Percentiles rank a stretch among this genome's conserved stretches.
Evolutionary conservation across 2,329 filamentous ascomycete species (phyloP).

Genomic region (Sphaerostilbella broomeana): DNA sequence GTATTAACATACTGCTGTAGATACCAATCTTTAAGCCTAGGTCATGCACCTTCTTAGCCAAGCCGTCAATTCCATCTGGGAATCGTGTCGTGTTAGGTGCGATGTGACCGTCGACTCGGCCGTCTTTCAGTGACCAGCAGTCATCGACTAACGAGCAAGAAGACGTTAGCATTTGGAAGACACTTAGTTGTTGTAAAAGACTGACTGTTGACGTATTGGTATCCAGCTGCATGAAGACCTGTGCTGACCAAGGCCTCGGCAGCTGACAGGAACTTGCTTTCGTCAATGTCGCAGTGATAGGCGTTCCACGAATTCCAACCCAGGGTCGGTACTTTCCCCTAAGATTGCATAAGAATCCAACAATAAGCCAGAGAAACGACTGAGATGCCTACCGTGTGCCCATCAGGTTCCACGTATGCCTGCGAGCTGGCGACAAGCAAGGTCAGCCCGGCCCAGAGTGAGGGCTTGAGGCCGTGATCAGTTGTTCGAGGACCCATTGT

Average conservation of each 20-base stretch:
- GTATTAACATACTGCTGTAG: slow-evolving; percentile 45
- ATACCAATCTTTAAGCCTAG: slow-evolving; percentile 57
- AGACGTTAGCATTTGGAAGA: not conserved
- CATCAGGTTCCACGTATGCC: slow-evolving; percentile 10
- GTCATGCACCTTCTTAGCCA: slow-evolving; percentile 47
- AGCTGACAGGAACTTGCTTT: slow-evolving; percentile 41
- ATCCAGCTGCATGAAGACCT: slow-evolving; percentile 47
- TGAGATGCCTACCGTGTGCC: slow-evolving; percentile 2
- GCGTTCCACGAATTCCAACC: slow-evolving; percentile 50
- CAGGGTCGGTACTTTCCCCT: slow-evolving; percentile 31
- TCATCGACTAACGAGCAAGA: slow-evolving; percentile 43
- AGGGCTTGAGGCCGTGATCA: not conserved
- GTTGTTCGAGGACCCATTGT: slow-evolving; percentile 1
- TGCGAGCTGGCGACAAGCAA: not conserved
- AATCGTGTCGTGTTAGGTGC: slow-evolving; percentile 45
- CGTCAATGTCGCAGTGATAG: slow-evolving; percentile 44
- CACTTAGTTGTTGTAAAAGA: not conserved
- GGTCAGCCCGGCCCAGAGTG: slow-evolving; percentile 1
- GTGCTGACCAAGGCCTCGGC: slow-evolving; percentile 41
- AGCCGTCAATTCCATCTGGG: slow-evolving; percentile 49
- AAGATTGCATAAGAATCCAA: not conserved
- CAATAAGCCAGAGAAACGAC: not conserved
- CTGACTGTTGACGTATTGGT: slow-evolving; percentile 47
- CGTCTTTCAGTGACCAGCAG: slow-evolving; percentile 49
- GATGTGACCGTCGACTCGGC: slow-evolving; percentile 28